Percentiles rank a stretch among this genome's conserved stretches.
phyloP scores from a whole-genome alignment of 2,329 filamentous ascomycete genomes.

The Ophiostoma ips region DNA sequence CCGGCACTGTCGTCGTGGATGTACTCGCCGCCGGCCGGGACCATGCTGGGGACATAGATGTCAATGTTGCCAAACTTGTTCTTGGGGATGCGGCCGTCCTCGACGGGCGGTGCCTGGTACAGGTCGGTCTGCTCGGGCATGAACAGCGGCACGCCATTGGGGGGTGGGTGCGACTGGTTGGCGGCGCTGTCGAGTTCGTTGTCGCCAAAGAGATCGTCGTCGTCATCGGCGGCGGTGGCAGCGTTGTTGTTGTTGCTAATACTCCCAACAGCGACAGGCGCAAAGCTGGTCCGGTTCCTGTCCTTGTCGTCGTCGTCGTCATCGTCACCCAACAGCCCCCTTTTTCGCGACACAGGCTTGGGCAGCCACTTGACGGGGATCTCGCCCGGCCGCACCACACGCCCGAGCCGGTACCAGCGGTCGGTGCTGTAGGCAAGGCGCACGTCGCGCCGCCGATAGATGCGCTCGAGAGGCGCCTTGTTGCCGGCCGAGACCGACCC shows the following conservation, averaged over 20 bases:
- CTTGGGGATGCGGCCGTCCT: slow-evolving; percentile 64
- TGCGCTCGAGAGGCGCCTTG: slow-evolving; percentile 49
- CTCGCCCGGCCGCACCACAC: slow-evolving; percentile 64
- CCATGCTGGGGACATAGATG: slow-evolving; percentile 82
- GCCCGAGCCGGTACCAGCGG: slow-evolving; percentile 81
- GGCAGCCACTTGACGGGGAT: slow-evolving; percentile 67
- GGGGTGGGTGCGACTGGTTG: slow-evolving; percentile 17
- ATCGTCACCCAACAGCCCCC: slow-evolving; percentile 13
- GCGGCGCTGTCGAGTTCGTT: slow-evolving; percentile 14
- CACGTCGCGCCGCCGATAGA: slow-evolving; percentile 75
- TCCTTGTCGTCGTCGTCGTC: slow-evolving; percentile 12
- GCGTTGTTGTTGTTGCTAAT: neutral
- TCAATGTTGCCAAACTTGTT: slow-evolving; percentile 94
- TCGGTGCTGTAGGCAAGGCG: slow-evolving; percentile 64
- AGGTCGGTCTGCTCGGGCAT: slow-evolving; percentile 52
- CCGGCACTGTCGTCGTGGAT: slow-evolving; percentile 46
- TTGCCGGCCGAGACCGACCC: slow-evolving; percentile 62
- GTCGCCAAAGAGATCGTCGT: slow-evolving; percentile 22
- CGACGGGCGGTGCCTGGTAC: slow-evolving; percentile 64
- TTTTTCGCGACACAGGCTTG: slow-evolving; percentile 25
- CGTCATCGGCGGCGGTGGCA: slow-evolving; percentile 14
- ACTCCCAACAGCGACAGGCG: neutral
- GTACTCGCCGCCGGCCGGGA: slow-evolving; percentile 69
- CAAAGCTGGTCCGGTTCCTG: neutral
- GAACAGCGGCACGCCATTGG: slow-evolving; percentile 40